Conservation (phyloP, 768 basidiomycete genomes). For the Suillus brevipes region DNA sequence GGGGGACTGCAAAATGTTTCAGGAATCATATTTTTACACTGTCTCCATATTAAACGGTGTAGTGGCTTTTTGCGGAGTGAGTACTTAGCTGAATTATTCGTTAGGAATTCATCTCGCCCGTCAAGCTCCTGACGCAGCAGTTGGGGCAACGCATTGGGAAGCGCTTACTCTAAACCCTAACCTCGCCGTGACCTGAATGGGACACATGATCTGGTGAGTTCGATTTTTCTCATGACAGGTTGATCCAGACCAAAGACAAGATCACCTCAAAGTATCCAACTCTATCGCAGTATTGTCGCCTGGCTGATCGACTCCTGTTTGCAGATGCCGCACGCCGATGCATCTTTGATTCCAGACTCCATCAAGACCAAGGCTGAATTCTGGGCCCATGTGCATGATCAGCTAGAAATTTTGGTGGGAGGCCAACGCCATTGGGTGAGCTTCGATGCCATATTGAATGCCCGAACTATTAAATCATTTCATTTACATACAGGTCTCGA, state of each 20-base stretch:
- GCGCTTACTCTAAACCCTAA: conserved; percentile 2
- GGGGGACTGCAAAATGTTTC: neutral
- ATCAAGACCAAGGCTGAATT: conserved; percentile 76
- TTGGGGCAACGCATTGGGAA: neutral
- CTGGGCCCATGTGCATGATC: conserved; percentile 72
- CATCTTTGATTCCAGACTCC: conserved; percentile 65
- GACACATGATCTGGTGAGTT: neutral
- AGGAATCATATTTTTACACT: neutral
- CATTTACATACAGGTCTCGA: conserved; percentile 63
- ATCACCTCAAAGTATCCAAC: neutral
- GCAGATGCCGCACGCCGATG: conserved; percentile 82
- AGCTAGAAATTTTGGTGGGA: conserved; percentile 61
- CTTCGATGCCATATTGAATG: conserved; percentile 8
- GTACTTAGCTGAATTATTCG: neutral
- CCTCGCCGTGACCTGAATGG: neutral
- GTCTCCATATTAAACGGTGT: neutral
- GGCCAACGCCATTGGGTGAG: conserved; percentile 79
- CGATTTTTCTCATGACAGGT: conserved; percentile 1
- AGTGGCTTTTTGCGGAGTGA: neutral
- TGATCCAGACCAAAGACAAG: neutral
- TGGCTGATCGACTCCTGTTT: neutral
- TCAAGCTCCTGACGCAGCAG: neutral
- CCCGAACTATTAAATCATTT: neutral
- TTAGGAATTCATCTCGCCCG: neutral
- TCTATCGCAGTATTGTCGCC: neutral